Evolutionary conservation across 495 filamentous ascomycete genomes (phyloP).

Genomic region (Neurospora sp.): DNA sequence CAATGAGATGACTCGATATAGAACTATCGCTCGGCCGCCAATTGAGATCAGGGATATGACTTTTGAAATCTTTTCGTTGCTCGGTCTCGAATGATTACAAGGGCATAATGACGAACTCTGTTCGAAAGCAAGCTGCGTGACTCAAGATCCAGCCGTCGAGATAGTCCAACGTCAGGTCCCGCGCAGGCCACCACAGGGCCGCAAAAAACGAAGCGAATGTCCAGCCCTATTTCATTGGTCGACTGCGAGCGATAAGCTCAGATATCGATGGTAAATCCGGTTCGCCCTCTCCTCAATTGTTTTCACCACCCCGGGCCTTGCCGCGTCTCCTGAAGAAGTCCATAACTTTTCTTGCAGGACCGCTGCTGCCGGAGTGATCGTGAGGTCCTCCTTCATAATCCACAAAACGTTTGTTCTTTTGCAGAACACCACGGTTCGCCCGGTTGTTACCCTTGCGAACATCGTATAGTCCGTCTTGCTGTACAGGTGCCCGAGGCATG

Average conservation of each 20-base stretch:
- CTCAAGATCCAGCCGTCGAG: not conserved
- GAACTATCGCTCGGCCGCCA: not conserved
- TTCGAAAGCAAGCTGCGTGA: not conserved
- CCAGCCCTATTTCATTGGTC: not conserved
- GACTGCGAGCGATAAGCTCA: not conserved
- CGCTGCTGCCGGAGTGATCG: slow-evolving; percentile 67
- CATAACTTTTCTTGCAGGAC: slow-evolving; percentile 87
- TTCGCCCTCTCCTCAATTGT: slow-evolving; percentile 3
- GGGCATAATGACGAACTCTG: not conserved
- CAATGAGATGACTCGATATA: not conserved
- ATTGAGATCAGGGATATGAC: not conserved
- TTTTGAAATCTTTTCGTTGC: not conserved
- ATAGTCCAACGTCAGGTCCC: not conserved
- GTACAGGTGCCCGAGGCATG: slow-evolving; percentile 19
- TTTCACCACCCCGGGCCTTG: slow-evolving; percentile 57
- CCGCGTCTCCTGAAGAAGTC: slow-evolving; percentile 90
- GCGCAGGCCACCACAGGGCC: not conserved
- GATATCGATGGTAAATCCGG: not conserved
- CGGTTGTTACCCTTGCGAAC: slow-evolving; percentile 14
- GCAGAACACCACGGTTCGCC: slow-evolving; percentile 46
- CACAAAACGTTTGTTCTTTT: slow-evolving; percentile 79
- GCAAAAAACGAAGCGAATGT: not conserved
- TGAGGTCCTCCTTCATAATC: slow-evolving; percentile 74
- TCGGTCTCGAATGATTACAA: not conserved
- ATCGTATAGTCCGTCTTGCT: slow-evolving; percentile 14